Percentiles rank a stretch among this genome's conserved stretches.
These are phyloP conservation scores for Aspergillus ibericus DNA, from an alignment of 2,329 filamentous ascomycete species.

Conservation along the genomic window DNA sequence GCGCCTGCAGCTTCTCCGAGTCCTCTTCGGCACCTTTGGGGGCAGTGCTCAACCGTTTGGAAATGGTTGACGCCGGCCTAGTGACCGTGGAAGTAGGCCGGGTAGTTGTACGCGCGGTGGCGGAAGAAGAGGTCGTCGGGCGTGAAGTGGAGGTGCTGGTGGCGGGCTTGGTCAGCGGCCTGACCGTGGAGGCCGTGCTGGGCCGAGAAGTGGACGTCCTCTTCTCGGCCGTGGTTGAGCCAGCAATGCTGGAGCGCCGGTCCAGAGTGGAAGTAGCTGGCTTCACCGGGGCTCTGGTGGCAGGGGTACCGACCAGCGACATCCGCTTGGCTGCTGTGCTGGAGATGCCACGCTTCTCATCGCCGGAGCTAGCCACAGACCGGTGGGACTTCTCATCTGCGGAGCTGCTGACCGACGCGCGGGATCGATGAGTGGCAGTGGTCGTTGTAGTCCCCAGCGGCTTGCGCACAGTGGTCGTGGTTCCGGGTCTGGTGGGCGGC, in stretches of 20 bases:
- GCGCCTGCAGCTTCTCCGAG: conserved; percentile 34
- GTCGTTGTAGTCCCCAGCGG: conserved; percentile 38
- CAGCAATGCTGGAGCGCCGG: conserved; percentile 40
- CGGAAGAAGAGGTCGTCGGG: conserved; percentile 25
- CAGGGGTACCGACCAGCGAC: conserved; percentile 43
- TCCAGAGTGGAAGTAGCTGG: conserved; percentile 35
- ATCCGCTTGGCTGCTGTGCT: conserved; percentile 44
- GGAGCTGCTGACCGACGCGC: conserved; percentile 45
- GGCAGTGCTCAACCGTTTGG: conserved; percentile 40
- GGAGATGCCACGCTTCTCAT: conserved; percentile 46
- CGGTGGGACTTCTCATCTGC: conserved; percentile 43
- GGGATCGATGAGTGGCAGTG: conserved; percentile 42
- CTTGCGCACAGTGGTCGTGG: conserved; percentile 35
- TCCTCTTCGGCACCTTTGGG: conserved; percentile 31
- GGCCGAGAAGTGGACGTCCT: conserved; percentile 26
- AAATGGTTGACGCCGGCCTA: conserved; percentile 17
- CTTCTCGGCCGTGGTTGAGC: conserved; percentile 34
- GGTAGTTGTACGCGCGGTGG: conserved; percentile 20
- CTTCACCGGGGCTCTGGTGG: conserved; percentile 37
- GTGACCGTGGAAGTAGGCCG: conserved; percentile 21
- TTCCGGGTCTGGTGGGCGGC: conserved; percentile 45
- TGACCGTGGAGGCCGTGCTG: conserved; percentile 26
- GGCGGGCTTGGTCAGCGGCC: conserved; percentile 26
- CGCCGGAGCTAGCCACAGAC: conserved; percentile 45
- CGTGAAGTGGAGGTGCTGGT: conserved; percentile 26